Conservation (phyloP, 805 yeast species). For the Starmera amethionina region DNA sequence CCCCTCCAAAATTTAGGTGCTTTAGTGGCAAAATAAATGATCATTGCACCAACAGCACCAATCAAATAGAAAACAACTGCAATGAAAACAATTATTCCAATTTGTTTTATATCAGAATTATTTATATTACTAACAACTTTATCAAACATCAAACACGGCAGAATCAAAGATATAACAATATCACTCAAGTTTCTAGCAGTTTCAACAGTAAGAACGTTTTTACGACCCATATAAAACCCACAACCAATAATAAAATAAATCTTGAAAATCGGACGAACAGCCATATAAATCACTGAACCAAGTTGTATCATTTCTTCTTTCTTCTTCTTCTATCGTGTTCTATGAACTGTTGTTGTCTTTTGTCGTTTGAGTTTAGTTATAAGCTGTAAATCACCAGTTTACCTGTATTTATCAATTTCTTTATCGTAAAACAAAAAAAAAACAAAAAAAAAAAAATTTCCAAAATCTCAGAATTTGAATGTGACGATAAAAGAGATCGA, state of each 20-base stretch:
- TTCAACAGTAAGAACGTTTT: conserved; percentile 50
- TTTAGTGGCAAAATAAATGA: conserved; percentile 4
- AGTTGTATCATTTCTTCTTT: not conserved
- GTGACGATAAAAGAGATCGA: too few species aligned
- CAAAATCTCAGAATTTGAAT: too few species aligned
- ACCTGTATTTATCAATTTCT: too few species aligned
- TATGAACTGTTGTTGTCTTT: too few species aligned
- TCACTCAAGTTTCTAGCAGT: conserved; percentile 58
- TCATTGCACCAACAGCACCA: conserved; percentile 38
- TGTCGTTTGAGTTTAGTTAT: too few species aligned
- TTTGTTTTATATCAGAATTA: conserved; percentile 54
- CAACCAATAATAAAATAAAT: conserved; percentile 61
- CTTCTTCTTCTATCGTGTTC: too few species aligned
- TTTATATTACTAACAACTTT: conserved; percentile 53
- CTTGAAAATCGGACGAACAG: conserved; percentile 71
- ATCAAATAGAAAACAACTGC: conserved; percentile 40
- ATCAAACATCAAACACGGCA: conserved; percentile 60
- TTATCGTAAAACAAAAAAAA: too few species aligned
- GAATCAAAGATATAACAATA: conserved; percentile 45
- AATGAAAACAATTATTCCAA: conserved; percentile 52
- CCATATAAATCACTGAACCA: conserved; percentile 33
- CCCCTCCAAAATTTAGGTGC: conserved; percentile 61
- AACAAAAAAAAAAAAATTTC: too few species aligned
- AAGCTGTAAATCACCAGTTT: too few species aligned
- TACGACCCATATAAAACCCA: conserved; percentile 53